Base-by-base conservation (phyloP, 1,139 yeast species). In the Geotrichum phurueaensis region DNA sequence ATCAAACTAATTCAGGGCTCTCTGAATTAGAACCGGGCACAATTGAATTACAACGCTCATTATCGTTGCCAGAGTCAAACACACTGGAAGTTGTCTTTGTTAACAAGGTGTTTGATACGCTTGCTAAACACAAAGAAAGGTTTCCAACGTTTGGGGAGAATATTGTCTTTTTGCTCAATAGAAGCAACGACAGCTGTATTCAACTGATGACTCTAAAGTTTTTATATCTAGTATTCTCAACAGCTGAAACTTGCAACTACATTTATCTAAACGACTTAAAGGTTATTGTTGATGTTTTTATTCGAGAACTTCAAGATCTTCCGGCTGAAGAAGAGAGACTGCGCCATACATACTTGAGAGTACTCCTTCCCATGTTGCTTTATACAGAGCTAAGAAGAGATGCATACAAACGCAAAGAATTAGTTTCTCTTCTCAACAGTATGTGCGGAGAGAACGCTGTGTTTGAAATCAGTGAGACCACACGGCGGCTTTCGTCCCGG, bases 251-350 rank as follows among this genome's bases (percentile, higher is more conserved):
- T 0, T 77, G 84, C 51, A 88, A 87, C 59, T 80, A 86, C 63
- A 82, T 87, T 59, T 92, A 94, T 71, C 77, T 89, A 63, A 61
- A 61, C 69, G 99, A 94, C 71, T 75, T 92, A 62, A 84, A 87
- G 68, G 96, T 94, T 5, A 79, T 94, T 63, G 84, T 88, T n/a
- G 97, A 91, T 67, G 90, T 94, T 9, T 79, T 92, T 59, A 79
- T 91, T 3, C 77, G 98, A 61, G 97, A 92, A 71, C 78, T 92
- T 60, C 82, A 83, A 65, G 84, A 91, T 69, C 74, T 90, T 57
- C 76, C 86, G 3, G 84, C 80, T 49, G 81, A 81, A 31, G 82
- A 82, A 51, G 91, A 86, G 65, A 78, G 82, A 56, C 76, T 91
- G 58, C 80, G 90, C 51, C 83, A 88, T 66, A 88, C 96, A 0